phyloP scores from a whole-genome alignment of 768 basidiomycete genomes.

The Tulasnella sp. region DNA sequence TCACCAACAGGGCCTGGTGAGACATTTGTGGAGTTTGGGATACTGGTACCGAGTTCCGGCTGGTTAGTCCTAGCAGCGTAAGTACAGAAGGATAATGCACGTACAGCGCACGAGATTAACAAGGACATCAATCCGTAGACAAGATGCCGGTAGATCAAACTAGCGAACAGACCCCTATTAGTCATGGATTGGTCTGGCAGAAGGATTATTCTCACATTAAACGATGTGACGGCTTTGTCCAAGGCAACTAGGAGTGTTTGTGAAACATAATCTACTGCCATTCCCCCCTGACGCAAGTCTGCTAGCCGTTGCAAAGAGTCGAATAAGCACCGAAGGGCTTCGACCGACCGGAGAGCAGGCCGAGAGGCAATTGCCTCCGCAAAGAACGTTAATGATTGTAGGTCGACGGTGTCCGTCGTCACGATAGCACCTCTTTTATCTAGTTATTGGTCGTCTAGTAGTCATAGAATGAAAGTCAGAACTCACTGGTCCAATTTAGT shows the following conservation, averaged over 20 bases:
- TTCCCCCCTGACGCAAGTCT: constrained; percentile 40
- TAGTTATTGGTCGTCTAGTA: neutral
- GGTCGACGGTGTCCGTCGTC: constrained; percentile 29
- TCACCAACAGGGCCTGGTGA: constrained; percentile 80
- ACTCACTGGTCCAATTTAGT: constrained; percentile 47
- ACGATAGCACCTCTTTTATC: neutral
- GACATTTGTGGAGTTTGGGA: constrained; percentile 90
- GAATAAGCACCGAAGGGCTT: constrained; percentile 60
- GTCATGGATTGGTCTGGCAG: too few species aligned
- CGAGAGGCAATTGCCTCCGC: constrained; percentile 61
- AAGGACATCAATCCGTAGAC: constrained; percentile 61
- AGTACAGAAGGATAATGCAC: constrained; percentile 17
- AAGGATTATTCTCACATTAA: constrained; percentile 36
- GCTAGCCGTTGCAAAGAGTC: constrained; percentile 59
- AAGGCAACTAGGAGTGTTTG: constrained; percentile 78
- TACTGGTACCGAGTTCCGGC: constrained; percentile 34
- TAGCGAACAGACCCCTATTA: neutral
- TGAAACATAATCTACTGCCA: constrained; percentile 61
- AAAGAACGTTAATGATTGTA: constrained; percentile 42
- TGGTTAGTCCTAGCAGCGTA: neutral
- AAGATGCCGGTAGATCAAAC: neutral
- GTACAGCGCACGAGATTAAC: constrained; percentile 77
- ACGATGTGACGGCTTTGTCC: constrained; percentile 47
- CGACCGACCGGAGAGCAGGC: constrained; percentile 50
- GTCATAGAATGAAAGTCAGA: neutral